These are phyloP conservation scores for Trypanosomatidae sp. DNA, from an alignment of 208 protist genomes.

Conservation along the genomic window DNA sequence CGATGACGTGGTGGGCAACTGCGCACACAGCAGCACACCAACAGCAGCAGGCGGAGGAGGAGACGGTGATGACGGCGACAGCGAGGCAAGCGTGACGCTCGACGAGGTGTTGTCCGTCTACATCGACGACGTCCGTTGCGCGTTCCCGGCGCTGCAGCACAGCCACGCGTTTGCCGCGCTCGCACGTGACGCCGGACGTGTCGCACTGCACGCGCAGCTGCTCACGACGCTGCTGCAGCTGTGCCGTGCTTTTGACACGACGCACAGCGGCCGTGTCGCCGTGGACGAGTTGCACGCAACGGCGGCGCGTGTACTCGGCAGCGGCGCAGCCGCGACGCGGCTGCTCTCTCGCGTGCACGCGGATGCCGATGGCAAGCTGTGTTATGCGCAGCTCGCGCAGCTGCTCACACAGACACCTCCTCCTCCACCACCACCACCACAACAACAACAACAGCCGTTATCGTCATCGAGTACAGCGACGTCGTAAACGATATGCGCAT, in stretches of 20 bases:
- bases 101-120: constrained; percentile 63
- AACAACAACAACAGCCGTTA: no score
- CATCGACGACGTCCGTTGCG: constrained; percentile 36
- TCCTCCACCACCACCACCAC: not conserved
- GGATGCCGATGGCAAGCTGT: constrained; percentile 59
- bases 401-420: constrained; percentile 46
- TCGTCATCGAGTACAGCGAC: no score
- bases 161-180: constrained; percentile 36
- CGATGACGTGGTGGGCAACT: constrained; percentile 12
- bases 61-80: no score
- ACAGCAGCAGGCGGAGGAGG: no score
- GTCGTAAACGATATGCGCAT: no score
- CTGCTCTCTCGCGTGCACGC: constrained; percentile 45
- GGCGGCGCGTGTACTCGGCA: constrained; percentile 36
- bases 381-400: constrained; percentile 52
- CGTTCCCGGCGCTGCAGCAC: constrained; percentile 28
- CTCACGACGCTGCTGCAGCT: constrained; percentile 40
- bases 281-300: constrained; percentile 39
- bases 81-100: constrained; percentile 17
- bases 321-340: constrained; percentile 25
- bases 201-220: constrained; percentile 45
- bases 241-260: constrained; percentile 56
- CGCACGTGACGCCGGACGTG: constrained; percentile 14
- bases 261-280: constrained; percentile 35
- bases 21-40: no score